Conservation (phyloP, 164 flowering plant genomes). For the Warburgia ugandensis region DNA sequence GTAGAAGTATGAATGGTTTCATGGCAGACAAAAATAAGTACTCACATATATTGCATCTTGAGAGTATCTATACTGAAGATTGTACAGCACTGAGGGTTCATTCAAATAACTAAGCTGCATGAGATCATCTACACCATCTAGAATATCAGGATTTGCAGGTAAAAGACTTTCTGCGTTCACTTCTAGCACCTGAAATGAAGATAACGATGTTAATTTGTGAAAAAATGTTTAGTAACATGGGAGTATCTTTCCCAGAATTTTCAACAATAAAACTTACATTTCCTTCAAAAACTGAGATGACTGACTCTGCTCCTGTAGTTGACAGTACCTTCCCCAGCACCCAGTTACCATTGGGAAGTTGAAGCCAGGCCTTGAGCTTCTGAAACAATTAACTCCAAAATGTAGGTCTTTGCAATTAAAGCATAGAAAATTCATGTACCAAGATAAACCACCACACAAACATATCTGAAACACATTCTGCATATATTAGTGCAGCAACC, state of each 20-base stretch:
- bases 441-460: conserved; percentile 3
- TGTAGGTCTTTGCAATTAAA: conserved; percentile 20
- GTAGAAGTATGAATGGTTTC: neutral
- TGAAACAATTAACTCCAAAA: conserved; percentile 43
- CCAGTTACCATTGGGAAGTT: conserved; percentile 86
- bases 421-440: conserved; percentile 8
- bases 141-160: conserved; percentile 96
- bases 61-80: conserved; percentile 83
- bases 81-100: conserved; percentile 94
- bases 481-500: too few relatives aligned
- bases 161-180: conserved; percentile 52
- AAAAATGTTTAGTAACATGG: neutral
- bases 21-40: conserved; percentile 8
- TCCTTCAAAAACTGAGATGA: conserved; percentile 65
- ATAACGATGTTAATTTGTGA: neutral
- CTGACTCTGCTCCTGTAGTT: conserved; percentile 54
- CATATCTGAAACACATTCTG: too few relatives aligned
- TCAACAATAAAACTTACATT: conserved; percentile 42
- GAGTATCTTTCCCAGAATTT: neutral
- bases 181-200: conserved; percentile 50
- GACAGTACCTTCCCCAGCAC: conserved; percentile 65
- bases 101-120: conserved; percentile 97
- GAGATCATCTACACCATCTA: conserved; percentile 97
- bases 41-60: conserved; percentile 89
- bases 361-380: conserved; percentile 86